Conservation (phyloP, 768 basidiomycete genomes). For the Boletus insuetus region DNA sequence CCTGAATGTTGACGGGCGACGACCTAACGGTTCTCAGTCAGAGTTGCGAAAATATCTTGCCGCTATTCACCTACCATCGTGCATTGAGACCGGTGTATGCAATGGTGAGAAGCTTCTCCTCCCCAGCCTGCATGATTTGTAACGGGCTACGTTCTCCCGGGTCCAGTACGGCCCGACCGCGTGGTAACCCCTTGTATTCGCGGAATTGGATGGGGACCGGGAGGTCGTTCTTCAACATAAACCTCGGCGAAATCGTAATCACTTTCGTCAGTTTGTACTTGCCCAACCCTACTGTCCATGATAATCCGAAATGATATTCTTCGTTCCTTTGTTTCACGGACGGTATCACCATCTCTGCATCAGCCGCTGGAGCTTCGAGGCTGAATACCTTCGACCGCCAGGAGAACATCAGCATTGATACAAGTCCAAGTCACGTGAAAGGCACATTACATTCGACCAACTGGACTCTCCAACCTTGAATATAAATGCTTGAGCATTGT, state of each 20-base stretch:
- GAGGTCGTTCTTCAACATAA: slow-evolving; percentile 83
- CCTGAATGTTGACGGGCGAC: slow-evolving; percentile 85
- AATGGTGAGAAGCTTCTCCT: slow-evolving; percentile 76
- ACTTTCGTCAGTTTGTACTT: slow-evolving; percentile 97
- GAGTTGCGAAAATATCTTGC: background rate
- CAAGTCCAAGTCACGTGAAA: slow-evolving; percentile 2
- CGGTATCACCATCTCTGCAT: slow-evolving; percentile 73
- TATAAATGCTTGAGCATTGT: slow-evolving; percentile 79
- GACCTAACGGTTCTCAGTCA: slow-evolving; percentile 56
- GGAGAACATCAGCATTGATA: slow-evolving; percentile 4
- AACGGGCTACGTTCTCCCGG: slow-evolving; percentile 71
- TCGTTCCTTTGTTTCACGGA: slow-evolving; percentile 60
- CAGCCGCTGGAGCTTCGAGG: slow-evolving; percentile 90
- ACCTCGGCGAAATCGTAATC: slow-evolving; percentile 87
- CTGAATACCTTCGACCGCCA: slow-evolving; percentile 59
- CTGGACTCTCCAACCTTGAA: slow-evolving; percentile 77
- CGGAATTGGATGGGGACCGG: slow-evolving; percentile 70
- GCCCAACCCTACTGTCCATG: slow-evolving; percentile 91
- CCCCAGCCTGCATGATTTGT: slow-evolving; percentile 60
- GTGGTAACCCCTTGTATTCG: slow-evolving; percentile 74
- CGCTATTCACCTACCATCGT: slow-evolving; percentile 60
- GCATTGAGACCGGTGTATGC: slow-evolving; percentile 84
- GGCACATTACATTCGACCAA: slow-evolving; percentile 76
- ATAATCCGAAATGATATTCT: slow-evolving; percentile 79
- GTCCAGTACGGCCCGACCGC: slow-evolving; percentile 56